A percentile compares a stretch with the other conserved stretches of the same genome.
Conservation (phyloP, 257 asterid species). For the Penstemon newberryi region DNA sequence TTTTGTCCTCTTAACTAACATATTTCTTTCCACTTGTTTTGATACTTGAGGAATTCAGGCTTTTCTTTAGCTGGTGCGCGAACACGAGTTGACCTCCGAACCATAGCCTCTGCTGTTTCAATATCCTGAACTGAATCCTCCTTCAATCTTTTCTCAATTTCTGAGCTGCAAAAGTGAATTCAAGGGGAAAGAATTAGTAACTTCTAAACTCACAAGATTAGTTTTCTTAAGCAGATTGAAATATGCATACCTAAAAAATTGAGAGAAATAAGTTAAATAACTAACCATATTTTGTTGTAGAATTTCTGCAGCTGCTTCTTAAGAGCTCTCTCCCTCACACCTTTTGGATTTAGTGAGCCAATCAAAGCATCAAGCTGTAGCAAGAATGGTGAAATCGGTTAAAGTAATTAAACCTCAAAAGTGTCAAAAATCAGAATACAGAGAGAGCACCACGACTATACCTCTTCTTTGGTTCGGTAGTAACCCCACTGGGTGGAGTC, state of each 20-base stretch:
- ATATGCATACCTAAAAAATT: background rate
- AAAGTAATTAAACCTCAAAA: constrained; percentile 2
- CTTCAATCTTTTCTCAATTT: constrained; percentile 59
- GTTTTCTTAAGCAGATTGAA: no score
- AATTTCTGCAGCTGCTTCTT: constrained; percentile 69
- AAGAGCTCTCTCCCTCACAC: constrained; percentile 79
- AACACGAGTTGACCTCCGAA: constrained; percentile 82
- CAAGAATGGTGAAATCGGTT: constrained; percentile 23
- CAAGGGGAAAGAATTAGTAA: no score
- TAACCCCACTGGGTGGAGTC: constrained; percentile 78
- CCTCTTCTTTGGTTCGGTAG: constrained; percentile 79
- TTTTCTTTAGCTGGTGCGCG: constrained; percentile 79
- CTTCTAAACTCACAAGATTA: background rate
- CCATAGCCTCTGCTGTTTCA: constrained; percentile 65
- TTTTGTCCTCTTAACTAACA: constrained; percentile 25
- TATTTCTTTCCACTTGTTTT: constrained; percentile 75
- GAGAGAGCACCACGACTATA: constrained; percentile 24
- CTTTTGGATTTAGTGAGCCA: constrained; percentile 76
- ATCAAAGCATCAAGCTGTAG: constrained; percentile 73
- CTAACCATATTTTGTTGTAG: constrained; percentile 69
- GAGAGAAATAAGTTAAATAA: constrained; percentile 16
- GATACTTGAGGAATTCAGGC: constrained; percentile 79
- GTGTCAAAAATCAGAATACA: constrained; percentile 11
- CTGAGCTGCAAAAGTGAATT: constrained; percentile 46
- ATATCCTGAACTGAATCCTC: constrained; percentile 42